Base-by-base conservation (phyloP, 495 filamentous ascomycete genomes). In the Daldinia decipiens region DNA sequence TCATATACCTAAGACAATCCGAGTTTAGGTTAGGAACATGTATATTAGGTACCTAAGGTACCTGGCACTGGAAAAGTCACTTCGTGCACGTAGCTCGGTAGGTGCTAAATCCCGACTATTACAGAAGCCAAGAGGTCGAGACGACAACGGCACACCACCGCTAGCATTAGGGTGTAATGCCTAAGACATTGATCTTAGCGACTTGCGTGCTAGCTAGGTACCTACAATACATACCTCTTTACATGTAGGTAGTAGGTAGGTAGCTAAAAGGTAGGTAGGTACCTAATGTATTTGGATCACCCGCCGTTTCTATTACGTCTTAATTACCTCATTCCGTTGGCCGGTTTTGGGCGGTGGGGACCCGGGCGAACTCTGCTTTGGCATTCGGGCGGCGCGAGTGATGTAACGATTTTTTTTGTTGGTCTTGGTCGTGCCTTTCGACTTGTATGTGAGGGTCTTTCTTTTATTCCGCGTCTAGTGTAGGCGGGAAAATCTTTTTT, bases 261-360 rank as follows among this genome's bases (percentile, higher is more conserved):
- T n/a, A n/a, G n/a, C n/a, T n/a, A n/a, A n/a, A n/a, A n/a, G n/a
- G n/a, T n/a, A n/a, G n/a, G n/a, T n/a, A n/a, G n/a, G n/a, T n/a
- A n/a, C n/a, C n/a, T n/a, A n/a, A n/a, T n/a, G n/a, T n/a, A 45
- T 21, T 17, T 55, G 45, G 60, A 56, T 52, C 36, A 19, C 45
- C 45, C 36, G 43, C 59, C 51, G 52, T 78, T 78, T 73, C 38
- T 62, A 78, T 78, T 78, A 78, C 76, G 76, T 78, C 59, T 78
- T 78, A 64, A 57, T 76, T 76, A 76, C 68, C 59, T 71, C 68
- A 78, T 74, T 36, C 56, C 29, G 31, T 34, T 19, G 40, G 13
- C 51, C 50, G 47, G 55, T 55, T 65, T 59, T 38, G 39, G 39
- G 24, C n/a, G 29, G 66, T 69, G 70, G 65, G 11, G 43, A 47